A percentile compares a stretch with the other conserved stretches of the same genome.
Evolutionary conservation across 768 basidiomycete species (phyloP).

Genomic region (Lactarius sanguifluus): DNA sequence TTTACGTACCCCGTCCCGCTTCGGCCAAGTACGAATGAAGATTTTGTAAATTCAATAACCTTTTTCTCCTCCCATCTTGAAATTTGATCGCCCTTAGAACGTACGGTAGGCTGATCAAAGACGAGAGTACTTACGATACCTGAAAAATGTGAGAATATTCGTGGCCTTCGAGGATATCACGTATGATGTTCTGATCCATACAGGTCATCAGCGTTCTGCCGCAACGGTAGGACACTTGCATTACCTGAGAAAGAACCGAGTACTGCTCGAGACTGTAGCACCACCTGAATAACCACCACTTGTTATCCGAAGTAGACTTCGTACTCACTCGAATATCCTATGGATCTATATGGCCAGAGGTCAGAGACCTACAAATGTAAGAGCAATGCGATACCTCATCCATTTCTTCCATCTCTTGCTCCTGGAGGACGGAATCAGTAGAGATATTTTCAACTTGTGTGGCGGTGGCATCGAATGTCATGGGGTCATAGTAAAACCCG

Average conservation of each 20-base stretch:
- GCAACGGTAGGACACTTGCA: background rate
- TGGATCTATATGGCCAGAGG: background rate
- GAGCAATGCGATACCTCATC: conserved; percentile 18
- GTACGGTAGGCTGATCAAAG: background rate
- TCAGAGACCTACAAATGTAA: background rate
- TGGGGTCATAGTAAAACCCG: conserved; percentile 9
- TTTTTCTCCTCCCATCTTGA: conserved; percentile 23
- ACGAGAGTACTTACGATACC: conserved; percentile 20
- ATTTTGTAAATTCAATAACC: conserved; percentile 22
- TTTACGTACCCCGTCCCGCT: conserved; percentile 67
- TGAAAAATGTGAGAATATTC: conserved; percentile 24
- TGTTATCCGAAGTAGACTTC: background rate
- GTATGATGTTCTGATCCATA: conserved; percentile 8
- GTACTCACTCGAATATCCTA: conserved; percentile 21
- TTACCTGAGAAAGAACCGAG: conserved; percentile 20
- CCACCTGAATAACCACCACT: background rate
- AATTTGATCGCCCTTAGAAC: background rate
- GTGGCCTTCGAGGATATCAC: conserved; percentile 24
- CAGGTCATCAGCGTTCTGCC: background rate
- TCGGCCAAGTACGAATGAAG: conserved; percentile 39
- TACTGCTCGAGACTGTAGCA: conserved; percentile 25
- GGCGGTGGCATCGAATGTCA: background rate
- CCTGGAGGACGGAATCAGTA: background rate
- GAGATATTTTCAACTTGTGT: background rate
- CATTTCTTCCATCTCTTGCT: background rate